These are phyloP conservation scores for Penicillium macrosclerotiorum DNA, from an alignment of 495 filamentous ascomycete genomes.

Conservation along the genomic window DNA sequence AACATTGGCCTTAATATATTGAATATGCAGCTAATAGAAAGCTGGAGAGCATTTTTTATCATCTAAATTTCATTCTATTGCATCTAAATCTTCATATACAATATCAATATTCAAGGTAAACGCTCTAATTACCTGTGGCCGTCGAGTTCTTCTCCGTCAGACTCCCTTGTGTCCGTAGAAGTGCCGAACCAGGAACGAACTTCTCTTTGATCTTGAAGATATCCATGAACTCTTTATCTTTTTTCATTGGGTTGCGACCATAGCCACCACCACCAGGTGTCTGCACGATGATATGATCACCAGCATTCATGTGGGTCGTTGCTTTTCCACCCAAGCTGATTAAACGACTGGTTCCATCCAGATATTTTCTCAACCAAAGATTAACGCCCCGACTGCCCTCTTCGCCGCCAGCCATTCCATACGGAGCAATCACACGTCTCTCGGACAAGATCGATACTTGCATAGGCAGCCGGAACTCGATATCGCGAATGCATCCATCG, in stretches of 20 bases:
- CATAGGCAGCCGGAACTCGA: conserved; percentile 47
- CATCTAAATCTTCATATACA: no score
- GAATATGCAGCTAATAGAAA: no score
- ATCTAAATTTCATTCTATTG: no score
- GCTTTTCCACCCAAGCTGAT: conserved; percentile 84
- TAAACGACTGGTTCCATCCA: conserved; percentile 48
- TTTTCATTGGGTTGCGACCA: conserved; percentile 17
- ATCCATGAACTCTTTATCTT: conserved; percentile 4
- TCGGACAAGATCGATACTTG: conserved; percentile 84
- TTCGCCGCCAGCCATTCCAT: conserved; percentile 78
- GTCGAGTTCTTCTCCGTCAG: conserved; percentile 3
- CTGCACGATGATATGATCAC: conserved; percentile 73
- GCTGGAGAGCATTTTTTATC: no score
- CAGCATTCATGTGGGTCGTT: conserved; percentile 71
- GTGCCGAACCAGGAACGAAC: conserved; percentile 2
- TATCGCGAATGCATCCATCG: conserved; percentile 32
- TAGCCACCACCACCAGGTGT: conserved; percentile 48
- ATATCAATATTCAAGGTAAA: no score
- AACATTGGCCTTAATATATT: no score
- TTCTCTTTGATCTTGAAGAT: conserved; percentile 8
- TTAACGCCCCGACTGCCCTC: conserved; percentile 46
- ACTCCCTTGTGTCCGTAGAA: neutral
- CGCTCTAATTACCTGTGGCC: neutral
- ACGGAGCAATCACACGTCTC: conserved; percentile 76
- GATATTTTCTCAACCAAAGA: conserved; percentile 47